Conservation (phyloP, 148 eudicot genomes). For the Arbutus unedo region DNA sequence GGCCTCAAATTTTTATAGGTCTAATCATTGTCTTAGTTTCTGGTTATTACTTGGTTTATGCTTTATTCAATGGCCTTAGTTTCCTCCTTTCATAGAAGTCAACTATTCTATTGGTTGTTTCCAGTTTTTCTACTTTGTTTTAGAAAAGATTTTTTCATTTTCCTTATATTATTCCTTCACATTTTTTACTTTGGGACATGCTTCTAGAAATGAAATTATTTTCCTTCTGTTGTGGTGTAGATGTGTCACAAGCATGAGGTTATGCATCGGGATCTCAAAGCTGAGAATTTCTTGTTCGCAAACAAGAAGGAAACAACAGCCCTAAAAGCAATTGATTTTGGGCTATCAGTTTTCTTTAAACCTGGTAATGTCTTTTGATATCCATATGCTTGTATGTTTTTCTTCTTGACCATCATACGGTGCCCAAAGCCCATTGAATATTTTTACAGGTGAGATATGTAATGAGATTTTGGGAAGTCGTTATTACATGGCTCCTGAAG, state of each 20-base stretch:
- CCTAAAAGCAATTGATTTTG: constrained; percentile 53
- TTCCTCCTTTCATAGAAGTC: neutral
- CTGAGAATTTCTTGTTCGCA: constrained; percentile 48
- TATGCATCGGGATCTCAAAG: constrained; percentile 53
- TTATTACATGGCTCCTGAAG: constrained; percentile 68
- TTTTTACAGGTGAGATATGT: constrained; percentile 37
- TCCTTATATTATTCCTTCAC: neutral
- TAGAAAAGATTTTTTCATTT: neutral
- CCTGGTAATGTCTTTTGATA: constrained; percentile 29
- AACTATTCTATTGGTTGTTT: neutral
- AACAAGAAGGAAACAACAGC: constrained; percentile 55
- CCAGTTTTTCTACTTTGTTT: neutral
- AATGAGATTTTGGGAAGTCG: constrained; percentile 59
- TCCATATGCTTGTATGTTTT: neutral
- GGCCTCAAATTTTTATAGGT: neutral
- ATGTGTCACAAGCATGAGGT: constrained; percentile 49
- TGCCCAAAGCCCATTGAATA: neutral
- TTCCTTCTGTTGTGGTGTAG: constrained; percentile 17
- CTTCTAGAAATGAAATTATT: neutral
- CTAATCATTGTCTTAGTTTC: neutral
- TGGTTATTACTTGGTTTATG: neutral
- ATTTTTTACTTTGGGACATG: neutral
- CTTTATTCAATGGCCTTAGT: neutral
- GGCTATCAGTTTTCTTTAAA: constrained; percentile 39
- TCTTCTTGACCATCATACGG: neutral